These are phyloP conservation scores for Candida sanyiensis DNA, from an alignment of 805 yeast species.

Conservation along the genomic window DNA sequence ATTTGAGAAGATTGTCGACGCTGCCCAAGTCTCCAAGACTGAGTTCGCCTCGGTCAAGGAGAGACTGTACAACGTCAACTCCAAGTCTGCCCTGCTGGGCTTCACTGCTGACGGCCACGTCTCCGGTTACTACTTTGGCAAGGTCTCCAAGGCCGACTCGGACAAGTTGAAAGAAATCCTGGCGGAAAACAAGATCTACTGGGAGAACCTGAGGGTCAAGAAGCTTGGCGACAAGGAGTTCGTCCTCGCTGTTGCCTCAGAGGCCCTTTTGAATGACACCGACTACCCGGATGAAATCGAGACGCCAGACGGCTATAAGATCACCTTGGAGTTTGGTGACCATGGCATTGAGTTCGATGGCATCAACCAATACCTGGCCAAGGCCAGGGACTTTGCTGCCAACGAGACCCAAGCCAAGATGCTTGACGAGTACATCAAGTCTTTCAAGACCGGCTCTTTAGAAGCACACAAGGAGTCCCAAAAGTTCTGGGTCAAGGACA, in stretches of 20 bases:
- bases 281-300: conserved; percentile 45
- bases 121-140: conserved; percentile 64
- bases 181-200: conserved; percentile 58
- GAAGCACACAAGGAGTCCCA: conserved; percentile 82
- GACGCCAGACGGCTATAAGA: conserved; percentile 34
- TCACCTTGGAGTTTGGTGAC: conserved; percentile 70
- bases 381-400: conserved; percentile 61
- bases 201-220: conserved; percentile 73
- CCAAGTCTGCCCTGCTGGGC: conserved; percentile 55
- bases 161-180: conserved; percentile 61
- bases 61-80: conserved; percentile 46
- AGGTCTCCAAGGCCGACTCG: conserved; percentile 52
- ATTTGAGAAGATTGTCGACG: conserved; percentile 44
- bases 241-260: conserved; percentile 65
- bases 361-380: conserved; percentile 48
- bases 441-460: conserved; percentile 79
- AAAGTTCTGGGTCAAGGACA: conserved; percentile 80
- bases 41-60: conserved; percentile 35
- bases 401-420: conserved; percentile 66
- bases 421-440: conserved; percentile 58
- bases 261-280: conserved; percentile 42
- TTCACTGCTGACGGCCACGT: conserved; percentile 74
- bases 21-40: conserved; percentile 31
- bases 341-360: conserved; percentile 57
- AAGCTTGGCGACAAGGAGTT: conserved; percentile 46